Conservation (phyloP, 73 alveolate species). For the Symbiodinium natans region DNA sequence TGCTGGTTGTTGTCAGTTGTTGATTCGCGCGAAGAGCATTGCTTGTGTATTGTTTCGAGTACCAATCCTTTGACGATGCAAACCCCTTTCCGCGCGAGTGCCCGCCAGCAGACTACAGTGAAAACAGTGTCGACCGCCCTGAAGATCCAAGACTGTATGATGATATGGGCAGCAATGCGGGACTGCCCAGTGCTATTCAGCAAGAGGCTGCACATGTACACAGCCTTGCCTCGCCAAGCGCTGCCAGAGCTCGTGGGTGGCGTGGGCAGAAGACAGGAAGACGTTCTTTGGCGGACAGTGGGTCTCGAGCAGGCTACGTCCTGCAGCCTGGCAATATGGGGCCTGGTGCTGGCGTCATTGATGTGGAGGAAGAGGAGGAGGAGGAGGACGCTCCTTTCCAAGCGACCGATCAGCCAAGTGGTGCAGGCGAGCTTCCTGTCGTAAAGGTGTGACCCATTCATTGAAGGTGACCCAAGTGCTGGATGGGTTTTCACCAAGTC, state of each 20-base stretch:
- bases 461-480: too few relatives aligned
- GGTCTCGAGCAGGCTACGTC: not conserved
- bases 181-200: not conserved
- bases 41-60: not conserved
- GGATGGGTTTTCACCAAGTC: too few relatives aligned
- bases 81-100: not conserved
- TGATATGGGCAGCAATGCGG: not conserved
- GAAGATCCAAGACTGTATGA: not conserved
- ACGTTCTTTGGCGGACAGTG: not conserved
- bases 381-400: not conserved
- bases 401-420: not conserved
- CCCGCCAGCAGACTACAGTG: not conserved
- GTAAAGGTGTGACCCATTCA: not conserved
- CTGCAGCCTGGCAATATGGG: too few relatives aligned
- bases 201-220: not conserved
- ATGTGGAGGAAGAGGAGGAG: not conserved
- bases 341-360: not conserved
- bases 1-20: not conserved
- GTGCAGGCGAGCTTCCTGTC: not conserved
- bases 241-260: not conserved
- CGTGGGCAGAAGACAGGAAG: not conserved
- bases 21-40: not conserved
- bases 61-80: not conserved
- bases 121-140: not conserved
- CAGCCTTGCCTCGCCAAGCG: not conserved